phyloP scores from a whole-genome alignment of 129 eudicot genomes.

The Smallanthus sonchifolius region DNA sequence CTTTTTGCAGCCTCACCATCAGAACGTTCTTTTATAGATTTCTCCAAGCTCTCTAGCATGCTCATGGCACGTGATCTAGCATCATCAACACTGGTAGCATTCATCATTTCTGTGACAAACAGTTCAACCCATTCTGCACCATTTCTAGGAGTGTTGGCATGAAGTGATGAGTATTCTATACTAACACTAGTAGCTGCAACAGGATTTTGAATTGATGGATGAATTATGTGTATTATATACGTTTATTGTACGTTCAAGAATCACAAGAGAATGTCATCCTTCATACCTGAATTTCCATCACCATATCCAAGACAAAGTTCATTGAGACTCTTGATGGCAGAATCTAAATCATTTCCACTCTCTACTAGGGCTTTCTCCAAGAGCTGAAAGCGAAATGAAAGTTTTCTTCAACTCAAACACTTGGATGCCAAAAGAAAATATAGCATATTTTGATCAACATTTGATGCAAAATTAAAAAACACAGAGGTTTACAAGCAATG shows the following conservation, averaged over 20 bases:
- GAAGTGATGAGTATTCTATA: constrained; percentile 28
- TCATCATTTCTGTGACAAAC: constrained; percentile 70
- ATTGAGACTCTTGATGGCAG: constrained; percentile 64
- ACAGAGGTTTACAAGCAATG: not conserved
- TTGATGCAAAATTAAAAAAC: not conserved
- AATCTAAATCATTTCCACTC: constrained; percentile 59
- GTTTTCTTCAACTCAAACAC: not conserved
- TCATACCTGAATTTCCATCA: constrained; percentile 33
- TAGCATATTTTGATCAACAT: not conserved
- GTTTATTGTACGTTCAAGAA: not conserved
- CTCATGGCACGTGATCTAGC: constrained; percentile 79
- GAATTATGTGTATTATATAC: not conserved
- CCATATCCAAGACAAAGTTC: constrained; percentile 47
- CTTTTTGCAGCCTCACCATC: constrained; percentile 47
- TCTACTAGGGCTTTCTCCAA: constrained; percentile 67
- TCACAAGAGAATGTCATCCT: constrained; percentile 23
- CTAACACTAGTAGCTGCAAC: constrained; percentile 30
- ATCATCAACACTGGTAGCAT: constrained; percentile 75
- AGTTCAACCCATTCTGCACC: constrained; percentile 91
- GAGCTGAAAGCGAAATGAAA: constrained; percentile 32
- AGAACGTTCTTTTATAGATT: constrained; percentile 44
- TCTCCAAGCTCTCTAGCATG: constrained; percentile 68
- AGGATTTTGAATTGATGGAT: constrained; percentile 11
- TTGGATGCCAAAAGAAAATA: not conserved
- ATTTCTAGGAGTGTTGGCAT: constrained; percentile 39